Conservation (phyloP, 371 early-diverging fungal species). For the Capillidium rhysosporum region DNA sequence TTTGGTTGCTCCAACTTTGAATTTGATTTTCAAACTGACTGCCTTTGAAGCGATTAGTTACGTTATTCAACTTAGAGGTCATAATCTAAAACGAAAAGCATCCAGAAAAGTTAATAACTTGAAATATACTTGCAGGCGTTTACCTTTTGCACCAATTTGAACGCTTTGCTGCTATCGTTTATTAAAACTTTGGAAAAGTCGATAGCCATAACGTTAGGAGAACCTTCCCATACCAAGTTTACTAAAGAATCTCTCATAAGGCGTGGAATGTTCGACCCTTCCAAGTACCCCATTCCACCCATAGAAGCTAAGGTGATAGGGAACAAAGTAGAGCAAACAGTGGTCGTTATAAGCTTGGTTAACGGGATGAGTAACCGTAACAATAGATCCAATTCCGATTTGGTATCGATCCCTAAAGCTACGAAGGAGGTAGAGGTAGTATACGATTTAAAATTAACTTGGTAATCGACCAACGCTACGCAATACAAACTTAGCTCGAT, state of each 20-base stretch:
- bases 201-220: slow-evolving; percentile 39
- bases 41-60: too few species aligned
- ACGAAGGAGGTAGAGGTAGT: neutral
- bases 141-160: too few species aligned
- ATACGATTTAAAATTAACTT: slow-evolving; percentile 13
- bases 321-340: slow-evolving; percentile 21
- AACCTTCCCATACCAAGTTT: slow-evolving; percentile 52
- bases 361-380: slow-evolving; percentile 43
- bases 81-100: too few species aligned
- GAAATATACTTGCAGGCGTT: too few species aligned
- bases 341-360: slow-evolving; percentile 31
- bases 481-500: slow-evolving; percentile 31
- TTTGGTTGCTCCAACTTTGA: too few species aligned
- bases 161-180: too few species aligned
- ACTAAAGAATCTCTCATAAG: slow-evolving; percentile 37
- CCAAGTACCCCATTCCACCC: slow-evolving; percentile 55
- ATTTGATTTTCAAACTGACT: too few species aligned
- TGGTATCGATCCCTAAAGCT: too few species aligned
- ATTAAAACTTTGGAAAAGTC: slow-evolving; percentile 28
- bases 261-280: slow-evolving; percentile 35
- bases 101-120: too few species aligned
- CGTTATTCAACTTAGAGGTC: too few species aligned
- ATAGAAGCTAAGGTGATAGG: slow-evolving; percentile 39
- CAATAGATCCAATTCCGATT: slow-evolving; percentile 9
- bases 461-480: slow-evolving; percentile 27